phyloP scores from a whole-genome alignment of 805 yeast species.

The Candida ponderosae region DNA sequence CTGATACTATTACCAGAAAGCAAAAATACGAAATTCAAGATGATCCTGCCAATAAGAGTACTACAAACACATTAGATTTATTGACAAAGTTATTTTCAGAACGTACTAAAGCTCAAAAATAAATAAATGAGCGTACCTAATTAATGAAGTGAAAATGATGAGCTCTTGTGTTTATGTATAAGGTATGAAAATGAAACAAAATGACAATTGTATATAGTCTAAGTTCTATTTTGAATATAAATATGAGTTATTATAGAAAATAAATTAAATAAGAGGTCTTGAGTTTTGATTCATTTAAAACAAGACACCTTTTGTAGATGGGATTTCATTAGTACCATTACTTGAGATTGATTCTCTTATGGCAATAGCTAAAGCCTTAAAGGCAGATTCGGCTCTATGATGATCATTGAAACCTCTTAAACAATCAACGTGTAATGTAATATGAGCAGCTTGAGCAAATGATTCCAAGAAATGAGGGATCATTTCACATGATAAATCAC shows the following conservation, averaged over 20 bases:
- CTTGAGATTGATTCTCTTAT: conserved; percentile 74
- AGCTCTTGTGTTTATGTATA: too few species aligned
- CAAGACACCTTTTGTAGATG: conserved; percentile 93
- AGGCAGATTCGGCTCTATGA: conserved; percentile 93
- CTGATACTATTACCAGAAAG: neutral
- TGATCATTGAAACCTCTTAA: conserved; percentile 92
- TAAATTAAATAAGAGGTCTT: too few species aligned
- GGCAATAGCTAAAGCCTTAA: conserved; percentile 93
- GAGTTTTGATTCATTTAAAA: too few species aligned
- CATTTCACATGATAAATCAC: conserved; percentile 92
- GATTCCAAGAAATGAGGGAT: conserved; percentile 95
- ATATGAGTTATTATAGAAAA: too few species aligned
- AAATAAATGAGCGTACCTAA: too few species aligned
- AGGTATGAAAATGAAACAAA: too few species aligned
- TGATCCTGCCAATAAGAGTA: neutral
- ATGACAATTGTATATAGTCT: too few species aligned
- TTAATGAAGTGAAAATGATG: too few species aligned
- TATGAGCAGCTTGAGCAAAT: conserved; percentile 86
- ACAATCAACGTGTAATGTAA: conserved; percentile 93
- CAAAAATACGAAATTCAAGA: too few species aligned
- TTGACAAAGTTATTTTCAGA: neutral
- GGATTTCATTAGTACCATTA: conserved; percentile 86
- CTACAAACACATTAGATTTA: neutral
- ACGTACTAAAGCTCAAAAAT: neutral
- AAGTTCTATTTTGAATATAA: too few species aligned